phyloP scores from a whole-genome alignment of 2,329 filamentous ascomycete genomes.

The Drechslera avenae region DNA sequence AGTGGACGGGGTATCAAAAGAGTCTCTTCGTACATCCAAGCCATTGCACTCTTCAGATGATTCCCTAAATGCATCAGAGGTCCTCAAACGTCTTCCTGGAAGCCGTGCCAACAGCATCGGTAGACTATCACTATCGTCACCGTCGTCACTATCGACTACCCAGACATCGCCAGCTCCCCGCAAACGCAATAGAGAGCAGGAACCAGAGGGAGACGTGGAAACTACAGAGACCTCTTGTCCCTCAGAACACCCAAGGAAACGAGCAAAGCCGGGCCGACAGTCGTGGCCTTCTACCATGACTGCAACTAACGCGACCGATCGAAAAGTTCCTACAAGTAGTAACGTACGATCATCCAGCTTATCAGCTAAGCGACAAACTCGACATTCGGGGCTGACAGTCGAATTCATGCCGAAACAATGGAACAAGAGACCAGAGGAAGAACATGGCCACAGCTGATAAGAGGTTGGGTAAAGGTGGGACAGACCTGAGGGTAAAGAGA shows the following conservation, averaged over 20 bases:
- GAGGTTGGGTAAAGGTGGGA: too few species aligned
- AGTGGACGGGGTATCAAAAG: too few species aligned
- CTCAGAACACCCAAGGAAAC: background rate
- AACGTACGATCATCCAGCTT: background rate
- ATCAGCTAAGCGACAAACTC: constrained; percentile 10
- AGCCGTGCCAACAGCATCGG: background rate
- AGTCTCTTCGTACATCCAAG: too few species aligned
- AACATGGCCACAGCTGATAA: too few species aligned
- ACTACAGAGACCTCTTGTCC: background rate
- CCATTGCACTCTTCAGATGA: background rate
- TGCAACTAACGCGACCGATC: background rate
- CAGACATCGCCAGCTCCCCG: background rate
- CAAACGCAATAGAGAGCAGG: constrained; percentile 5
- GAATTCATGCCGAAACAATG: constrained; percentile 21
- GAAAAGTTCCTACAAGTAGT: background rate
- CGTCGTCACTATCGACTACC: background rate
- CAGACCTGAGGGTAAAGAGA: too few species aligned
- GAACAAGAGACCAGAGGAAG: constrained; percentile 12
- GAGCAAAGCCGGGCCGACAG: background rate
- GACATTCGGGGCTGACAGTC: constrained; percentile 20
- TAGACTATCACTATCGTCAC: background rate
- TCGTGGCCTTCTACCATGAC: too few species aligned
- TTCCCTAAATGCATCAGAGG: background rate
- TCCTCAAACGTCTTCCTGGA: background rate
- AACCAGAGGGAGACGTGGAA: background rate